A percentile compares a stretch with the other conserved stretches of the same genome.
Conservation (phyloP, 2,329 filamentous ascomycete genomes). For the Cladosporium halotolerans region DNA sequence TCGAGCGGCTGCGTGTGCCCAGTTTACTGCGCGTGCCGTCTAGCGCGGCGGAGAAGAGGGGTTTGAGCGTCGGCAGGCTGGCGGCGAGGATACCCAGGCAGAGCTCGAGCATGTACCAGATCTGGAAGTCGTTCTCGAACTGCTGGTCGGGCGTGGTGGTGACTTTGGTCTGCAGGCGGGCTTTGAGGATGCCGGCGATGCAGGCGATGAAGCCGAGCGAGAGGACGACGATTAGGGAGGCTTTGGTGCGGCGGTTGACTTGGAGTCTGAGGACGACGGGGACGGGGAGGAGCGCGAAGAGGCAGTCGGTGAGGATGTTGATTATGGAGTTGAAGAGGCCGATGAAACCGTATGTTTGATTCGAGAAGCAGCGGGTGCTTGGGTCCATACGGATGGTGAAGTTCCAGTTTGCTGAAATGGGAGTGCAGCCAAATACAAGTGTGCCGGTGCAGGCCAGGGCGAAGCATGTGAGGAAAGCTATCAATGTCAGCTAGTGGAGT, state of each 20-base stretch:
- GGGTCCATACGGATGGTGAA: slow-evolving; percentile 27
- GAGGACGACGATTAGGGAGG: slow-evolving; percentile 33
- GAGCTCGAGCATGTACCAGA: slow-evolving; percentile 43
- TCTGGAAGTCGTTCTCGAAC: slow-evolving; percentile 35
- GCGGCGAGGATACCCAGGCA: slow-evolving; percentile 40
- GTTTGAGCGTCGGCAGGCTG: slow-evolving; percentile 38
- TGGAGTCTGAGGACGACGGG: slow-evolving; percentile 40
- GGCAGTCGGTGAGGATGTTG: slow-evolving; percentile 36
- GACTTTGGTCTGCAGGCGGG: slow-evolving; percentile 33
- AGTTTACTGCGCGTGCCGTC: slow-evolving; percentile 15
- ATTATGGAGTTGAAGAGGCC: slow-evolving; percentile 43
- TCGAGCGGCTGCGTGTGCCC: slow-evolving; percentile 20
- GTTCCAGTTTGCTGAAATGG: slow-evolving; percentile 43
- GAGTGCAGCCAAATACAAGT: slow-evolving; percentile 44
- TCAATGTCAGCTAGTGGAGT: slow-evolving; percentile 14
- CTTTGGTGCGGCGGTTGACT: slow-evolving; percentile 38
- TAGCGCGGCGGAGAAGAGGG: slow-evolving; percentile 33
- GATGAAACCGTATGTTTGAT: slow-evolving; percentile 36
- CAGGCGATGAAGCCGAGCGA: slow-evolving; percentile 38
- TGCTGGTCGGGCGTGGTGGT: slow-evolving; percentile 32
- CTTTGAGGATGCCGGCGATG: slow-evolving; percentile 39
- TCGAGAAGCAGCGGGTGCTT: slow-evolving; percentile 39
- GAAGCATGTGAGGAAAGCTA: slow-evolving; percentile 39
- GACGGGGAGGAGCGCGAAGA: slow-evolving; percentile 39
- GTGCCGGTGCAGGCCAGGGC: slow-evolving; percentile 40